Percentiles rank a stretch among this genome's conserved stretches.
These are phyloP conservation scores for Talaromyces albobiverticillius DNA, from an alignment of 2,329 filamentous ascomycete species.

Conservation along the genomic window DNA sequence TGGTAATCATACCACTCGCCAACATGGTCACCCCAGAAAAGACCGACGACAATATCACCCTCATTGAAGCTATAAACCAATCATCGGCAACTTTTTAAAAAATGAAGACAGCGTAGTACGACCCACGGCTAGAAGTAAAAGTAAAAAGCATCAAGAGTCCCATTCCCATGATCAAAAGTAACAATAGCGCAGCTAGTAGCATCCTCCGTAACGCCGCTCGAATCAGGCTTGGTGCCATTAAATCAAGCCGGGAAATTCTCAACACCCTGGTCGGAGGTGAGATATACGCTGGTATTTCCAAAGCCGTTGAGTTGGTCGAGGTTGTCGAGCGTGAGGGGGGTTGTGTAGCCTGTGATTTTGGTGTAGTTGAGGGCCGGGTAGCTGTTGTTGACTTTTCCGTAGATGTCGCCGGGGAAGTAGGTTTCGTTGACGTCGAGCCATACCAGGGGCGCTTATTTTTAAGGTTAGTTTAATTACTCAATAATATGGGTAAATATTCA, in stretches of 20 bases:
- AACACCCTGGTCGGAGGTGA: constrained; percentile 51
- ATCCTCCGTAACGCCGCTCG: constrained; percentile 48
- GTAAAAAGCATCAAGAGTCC: constrained; percentile 59
- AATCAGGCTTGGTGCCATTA: constrained; percentile 53
- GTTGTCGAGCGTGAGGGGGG: constrained; percentile 46
- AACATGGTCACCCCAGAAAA: constrained; percentile 59
- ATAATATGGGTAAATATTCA: too few relatives aligned
- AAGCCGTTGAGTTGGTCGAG: constrained; percentile 47
- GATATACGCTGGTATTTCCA: constrained; percentile 46
- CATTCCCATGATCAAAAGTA: constrained; percentile 54
- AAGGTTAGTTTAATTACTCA: too few relatives aligned
- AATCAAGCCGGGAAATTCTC: constrained; percentile 44
- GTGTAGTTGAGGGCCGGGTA: constrained; percentile 45
- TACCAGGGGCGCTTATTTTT: constrained; percentile 51
- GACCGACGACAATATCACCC: constrained; percentile 49
- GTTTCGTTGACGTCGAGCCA: constrained; percentile 50
- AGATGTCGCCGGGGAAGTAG: constrained; percentile 51
- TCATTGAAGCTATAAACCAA: constrained; percentile 46
- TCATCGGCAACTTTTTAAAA: constrained; percentile 4
- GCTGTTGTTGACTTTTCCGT: constrained; percentile 46
- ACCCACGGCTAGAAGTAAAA: constrained; percentile 59
- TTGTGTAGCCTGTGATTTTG: constrained; percentile 33
- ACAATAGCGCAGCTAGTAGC: constrained; percentile 55
- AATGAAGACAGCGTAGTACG: not conserved
- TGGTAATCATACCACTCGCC: constrained; percentile 54